Base-by-base conservation (phyloP, 225 moss, liverwort and hornwort genomes). In the Thuidium tamariscinum region DNA sequence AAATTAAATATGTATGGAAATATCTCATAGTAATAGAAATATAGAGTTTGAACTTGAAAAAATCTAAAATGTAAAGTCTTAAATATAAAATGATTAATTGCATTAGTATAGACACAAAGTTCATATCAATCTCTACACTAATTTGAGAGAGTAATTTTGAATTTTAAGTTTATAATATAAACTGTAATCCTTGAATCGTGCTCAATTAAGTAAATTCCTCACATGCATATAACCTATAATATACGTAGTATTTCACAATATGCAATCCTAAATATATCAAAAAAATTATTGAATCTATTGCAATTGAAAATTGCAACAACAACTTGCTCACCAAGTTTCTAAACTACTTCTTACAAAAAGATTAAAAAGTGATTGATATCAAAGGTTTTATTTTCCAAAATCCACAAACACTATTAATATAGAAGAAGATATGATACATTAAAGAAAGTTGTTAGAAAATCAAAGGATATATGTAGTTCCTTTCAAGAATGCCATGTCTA, bases 271-370 rank as follows among this genome's bases (percentile, higher is more conserved):
- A 51, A 34, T n/a, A 21, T 75, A 1, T 3, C 22, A 75, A 75
- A n/a, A 75, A 52, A 52, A 8, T 4, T 32, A n/a, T n/a, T 14
- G 52, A n/a, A 0, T 52, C n/a, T 14, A 51, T n/a, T 5, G n/a
- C 22, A 74, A 51, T 34, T 74, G 20, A 73, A 34, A 52, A 34
- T 75, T 75, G 14, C 15, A 76, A 76, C 5, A 23, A 23, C 36
- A 54, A n/a, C 14, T 54, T 54, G 5, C 6, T 74, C 22, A 36
- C 3, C 3, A 52, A 54, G 2, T 34, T 54, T 3, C 9, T 23
- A 22, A 9, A 23, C 25, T 76, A 25, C 8, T 55, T 55, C 1
- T 76, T 5, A 36, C 0, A 0, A 0, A 1, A 3, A 54, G 1
- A 36, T 54, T 54, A n/a, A 1, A 55, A 16, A 44, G 9, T 77